Conservation (phyloP, 2,329 filamentous ascomycete genomes). For the Sporothrix inflata region DNA sequence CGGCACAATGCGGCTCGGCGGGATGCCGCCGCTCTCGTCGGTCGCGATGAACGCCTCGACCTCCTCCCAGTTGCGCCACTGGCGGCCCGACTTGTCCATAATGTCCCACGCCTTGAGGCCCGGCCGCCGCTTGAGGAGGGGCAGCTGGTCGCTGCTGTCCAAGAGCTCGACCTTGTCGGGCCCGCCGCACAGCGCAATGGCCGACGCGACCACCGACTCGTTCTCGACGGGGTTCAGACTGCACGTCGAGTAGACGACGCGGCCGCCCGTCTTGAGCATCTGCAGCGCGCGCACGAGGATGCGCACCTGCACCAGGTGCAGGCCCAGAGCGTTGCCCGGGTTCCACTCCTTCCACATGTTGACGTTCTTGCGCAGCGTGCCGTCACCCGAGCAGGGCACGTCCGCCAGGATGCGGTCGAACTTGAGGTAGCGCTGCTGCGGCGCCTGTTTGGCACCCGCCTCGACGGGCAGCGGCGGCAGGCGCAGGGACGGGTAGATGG, state of each 20-base stretch:
- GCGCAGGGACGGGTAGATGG: slow-evolving; percentile 89
- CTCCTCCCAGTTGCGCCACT: slow-evolving; percentile 82
- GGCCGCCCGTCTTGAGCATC: slow-evolving; percentile 92
- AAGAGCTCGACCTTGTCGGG: slow-evolving; percentile 78
- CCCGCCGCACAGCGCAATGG: slow-evolving; percentile 89
- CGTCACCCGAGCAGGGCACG: slow-evolving; percentile 95
- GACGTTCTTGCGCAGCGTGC: slow-evolving; percentile 89
- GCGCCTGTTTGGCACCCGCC: slow-evolving; percentile 44
- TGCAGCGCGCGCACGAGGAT: slow-evolving; percentile 92
- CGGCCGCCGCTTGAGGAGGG: slow-evolving; percentile 72
- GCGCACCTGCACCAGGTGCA: slow-evolving; percentile 83
- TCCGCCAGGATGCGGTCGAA: slow-evolving; percentile 96
- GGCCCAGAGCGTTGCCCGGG: slow-evolving; percentile 81
- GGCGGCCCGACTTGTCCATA: slow-evolving; percentile 80
- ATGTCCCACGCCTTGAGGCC: slow-evolving; percentile 86
- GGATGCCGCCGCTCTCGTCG: slow-evolving; percentile 51
- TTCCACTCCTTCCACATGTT: slow-evolving; percentile 96
- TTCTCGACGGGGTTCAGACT: slow-evolving; percentile 99
- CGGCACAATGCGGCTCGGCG: slow-evolving; percentile 71
- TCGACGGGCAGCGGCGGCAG: slow-evolving; percentile 60
- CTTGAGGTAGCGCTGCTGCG: slow-evolving; percentile 69
- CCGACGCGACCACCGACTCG: slow-evolving; percentile 85
- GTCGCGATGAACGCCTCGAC: slow-evolving; percentile 70
- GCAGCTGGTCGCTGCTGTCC: slow-evolving; percentile 78
- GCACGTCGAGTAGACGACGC: slow-evolving; percentile 97